Evolutionary conservation across 495 filamentous ascomycete genomes (phyloP), one percentile per base, ranked within the genome.

Genomic region (Aspergillus panamensis): DNA sequence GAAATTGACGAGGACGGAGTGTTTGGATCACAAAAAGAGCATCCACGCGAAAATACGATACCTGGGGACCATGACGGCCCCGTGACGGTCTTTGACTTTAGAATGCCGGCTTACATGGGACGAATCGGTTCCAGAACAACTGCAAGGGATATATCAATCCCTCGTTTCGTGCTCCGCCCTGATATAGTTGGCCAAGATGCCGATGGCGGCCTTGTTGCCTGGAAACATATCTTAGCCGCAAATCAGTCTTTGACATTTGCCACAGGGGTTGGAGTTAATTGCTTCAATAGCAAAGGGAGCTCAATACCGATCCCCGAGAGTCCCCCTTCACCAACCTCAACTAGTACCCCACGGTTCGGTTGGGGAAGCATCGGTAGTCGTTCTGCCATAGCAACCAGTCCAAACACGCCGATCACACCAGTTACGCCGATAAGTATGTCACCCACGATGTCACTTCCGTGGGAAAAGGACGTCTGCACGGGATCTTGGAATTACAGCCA

Each of bases 81-180:
- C 3, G 67, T 73, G 31, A 75, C 63, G 1, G 66, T 78, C 13
- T 73, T 71, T 37, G 67, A 77, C 42, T 80, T 76, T 53, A 65
- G 66, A 9, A 75, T 80, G 73, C 75, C 77, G 5, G 69, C 74
- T 25, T 74, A 71, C 50, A 77, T 80, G 73, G 77, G 77, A 8
- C 63, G 75, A 13, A 66, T 70, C 10, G 73, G 73, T 12, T n/a
- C 62, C 30, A 60, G 48, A 25, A 70, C 68, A 12, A 70, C 57
- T 16, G 56, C 48, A 9, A 68, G 67, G 7, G 69, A 71, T 14
- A 64, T 70, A 10, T 69, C 68, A 0, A 77, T 78, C 21, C 77
- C 77, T 8, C 64, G 66, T 13, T 78, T 80, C 57, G 59, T 74
- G n/a, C 70, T 80, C 10, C 74, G 65, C 25, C 75, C 77, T 8